Evolutionary conservation across 257 asterid genomes (phyloP).

Genomic region (Henckelia pumila): DNA sequence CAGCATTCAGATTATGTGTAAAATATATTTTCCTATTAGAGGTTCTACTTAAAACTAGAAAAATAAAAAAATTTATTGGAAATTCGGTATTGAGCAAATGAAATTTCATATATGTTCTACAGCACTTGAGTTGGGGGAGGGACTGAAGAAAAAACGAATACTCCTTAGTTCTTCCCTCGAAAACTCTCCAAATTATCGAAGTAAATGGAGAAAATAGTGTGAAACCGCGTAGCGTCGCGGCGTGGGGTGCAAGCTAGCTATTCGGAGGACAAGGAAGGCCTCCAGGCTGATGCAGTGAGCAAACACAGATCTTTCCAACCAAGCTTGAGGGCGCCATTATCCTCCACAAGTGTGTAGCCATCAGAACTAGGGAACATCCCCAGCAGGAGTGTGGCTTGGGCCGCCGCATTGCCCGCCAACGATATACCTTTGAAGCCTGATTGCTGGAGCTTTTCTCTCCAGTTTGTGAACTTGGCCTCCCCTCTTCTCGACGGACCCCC

Average conservation of each 20-base stretch:
- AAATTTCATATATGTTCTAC: not conserved
- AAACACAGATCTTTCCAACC: conserved; percentile 99
- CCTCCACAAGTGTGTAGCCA: conserved; percentile 93
- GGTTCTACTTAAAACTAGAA: too few species aligned
- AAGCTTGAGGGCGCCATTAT: conserved; percentile 84
- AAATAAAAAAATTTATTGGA: too few species aligned
- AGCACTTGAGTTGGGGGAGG: not conserved
- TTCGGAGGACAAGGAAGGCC: conserved; percentile 36
- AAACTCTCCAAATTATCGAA: not conserved
- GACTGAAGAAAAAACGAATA: not conserved
- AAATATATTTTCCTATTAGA: too few species aligned
- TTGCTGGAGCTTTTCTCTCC: conserved; percentile 92
- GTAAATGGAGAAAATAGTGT: not conserved
- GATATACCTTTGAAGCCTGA: conserved; percentile 81
- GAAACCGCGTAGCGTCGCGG: not conserved
- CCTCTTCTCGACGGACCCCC: conserved; percentile 84
- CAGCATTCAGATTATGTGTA: too few species aligned
- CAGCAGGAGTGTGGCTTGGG: conserved; percentile 87
- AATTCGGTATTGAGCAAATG: not conserved
- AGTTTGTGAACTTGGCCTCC: conserved; percentile 70
- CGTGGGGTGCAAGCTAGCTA: not conserved
- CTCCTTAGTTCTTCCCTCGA: not conserved
- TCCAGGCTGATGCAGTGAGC: conserved; percentile 98
- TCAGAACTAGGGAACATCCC: conserved; percentile 86
- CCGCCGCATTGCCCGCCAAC: conserved; percentile 87